Evolutionary conservation across 2,329 filamentous ascomycete genomes (phyloP).

Genomic region (Penicillium olsonii): DNA sequence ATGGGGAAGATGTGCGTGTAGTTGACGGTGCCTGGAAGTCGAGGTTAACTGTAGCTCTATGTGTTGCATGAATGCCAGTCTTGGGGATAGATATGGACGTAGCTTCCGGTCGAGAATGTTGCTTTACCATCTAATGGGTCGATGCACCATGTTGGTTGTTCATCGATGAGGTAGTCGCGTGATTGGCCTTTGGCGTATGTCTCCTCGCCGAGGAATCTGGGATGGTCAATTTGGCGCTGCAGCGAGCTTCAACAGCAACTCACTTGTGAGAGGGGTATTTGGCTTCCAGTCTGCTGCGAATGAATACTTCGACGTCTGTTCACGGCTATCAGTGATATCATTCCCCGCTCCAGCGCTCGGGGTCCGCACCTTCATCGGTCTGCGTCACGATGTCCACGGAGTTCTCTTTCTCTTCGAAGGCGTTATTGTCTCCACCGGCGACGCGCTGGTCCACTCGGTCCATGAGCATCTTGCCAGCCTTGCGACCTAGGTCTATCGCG

Average conservation of each 20-base stretch:
- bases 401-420: conserved; percentile 68
- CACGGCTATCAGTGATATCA: background rate
- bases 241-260: conserved; percentile 31
- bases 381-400: conserved; percentile 77
- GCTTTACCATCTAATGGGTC: conserved; percentile 69
- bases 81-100: too few species aligned
- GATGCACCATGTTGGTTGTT: conserved; percentile 70
- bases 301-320: conserved; percentile 70
- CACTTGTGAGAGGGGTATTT: conserved; percentile 69
- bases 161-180: conserved; percentile 67
- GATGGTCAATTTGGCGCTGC: background rate
- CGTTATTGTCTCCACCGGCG: conserved; percentile 35
- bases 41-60: background rate
- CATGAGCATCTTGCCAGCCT: conserved; percentile 68
- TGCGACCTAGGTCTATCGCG: conserved; percentile 68
- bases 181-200: conserved; percentile 69
- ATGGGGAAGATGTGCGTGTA: conserved; percentile 79
- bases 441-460: conserved; percentile 62
- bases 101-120: rapidly evolving
- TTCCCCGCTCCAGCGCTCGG: background rate
- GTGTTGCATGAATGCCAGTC: too few species aligned
- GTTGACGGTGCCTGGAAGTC: conserved; percentile 64
- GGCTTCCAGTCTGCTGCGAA: conserved; percentile 59
- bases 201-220: conserved; percentile 75
- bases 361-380: conserved; percentile 67